phyloP scores from a whole-genome alignment of 768 basidiomycete species.

The Trametopsis cervina region DNA sequence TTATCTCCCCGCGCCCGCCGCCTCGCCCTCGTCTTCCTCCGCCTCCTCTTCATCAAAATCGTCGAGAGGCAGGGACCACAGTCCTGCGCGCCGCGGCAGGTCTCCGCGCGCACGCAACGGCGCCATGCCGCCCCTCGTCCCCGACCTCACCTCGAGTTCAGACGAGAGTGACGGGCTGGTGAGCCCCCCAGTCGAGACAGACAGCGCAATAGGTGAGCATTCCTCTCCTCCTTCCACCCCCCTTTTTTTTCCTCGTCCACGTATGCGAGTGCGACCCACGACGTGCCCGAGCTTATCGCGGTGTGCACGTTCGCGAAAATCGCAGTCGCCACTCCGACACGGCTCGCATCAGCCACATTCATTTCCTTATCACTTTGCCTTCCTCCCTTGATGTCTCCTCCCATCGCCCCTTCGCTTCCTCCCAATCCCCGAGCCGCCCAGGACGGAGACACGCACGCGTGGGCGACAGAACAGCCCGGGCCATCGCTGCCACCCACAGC shows the following conservation, averaged over 20 bases:
- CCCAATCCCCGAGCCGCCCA: no score
- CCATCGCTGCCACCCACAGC: no score
- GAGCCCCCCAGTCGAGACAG: slow-evolving; percentile 19
- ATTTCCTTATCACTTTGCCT: no score
- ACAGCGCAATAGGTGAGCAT: not conserved
- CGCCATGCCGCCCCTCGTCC: slow-evolving; percentile 49
- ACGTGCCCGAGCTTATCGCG: not conserved
- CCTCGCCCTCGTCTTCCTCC: slow-evolving; percentile 6
- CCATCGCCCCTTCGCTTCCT: no score
- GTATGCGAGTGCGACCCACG: not conserved
- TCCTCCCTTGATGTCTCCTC: no score
- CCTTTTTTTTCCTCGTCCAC: not conserved
- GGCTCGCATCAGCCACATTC: no score
- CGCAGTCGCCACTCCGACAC: no score
- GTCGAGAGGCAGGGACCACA: not conserved
- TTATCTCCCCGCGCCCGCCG: slow-evolving; percentile 36
- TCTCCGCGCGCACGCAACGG: no score
- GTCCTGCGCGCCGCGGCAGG: slow-evolving; percentile 15
- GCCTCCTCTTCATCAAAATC: not conserved
- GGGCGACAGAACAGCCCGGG: no score
- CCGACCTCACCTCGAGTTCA: slow-evolving; percentile 50
- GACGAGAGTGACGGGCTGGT: slow-evolving; percentile 57
- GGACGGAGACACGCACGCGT: no score
- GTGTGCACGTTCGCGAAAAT: not conserved
- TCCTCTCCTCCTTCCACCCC: not conserved